Evolutionary conservation across 192 early-diverging fungal genomes (phyloP).

Genomic region (Podila horticola): DNA sequence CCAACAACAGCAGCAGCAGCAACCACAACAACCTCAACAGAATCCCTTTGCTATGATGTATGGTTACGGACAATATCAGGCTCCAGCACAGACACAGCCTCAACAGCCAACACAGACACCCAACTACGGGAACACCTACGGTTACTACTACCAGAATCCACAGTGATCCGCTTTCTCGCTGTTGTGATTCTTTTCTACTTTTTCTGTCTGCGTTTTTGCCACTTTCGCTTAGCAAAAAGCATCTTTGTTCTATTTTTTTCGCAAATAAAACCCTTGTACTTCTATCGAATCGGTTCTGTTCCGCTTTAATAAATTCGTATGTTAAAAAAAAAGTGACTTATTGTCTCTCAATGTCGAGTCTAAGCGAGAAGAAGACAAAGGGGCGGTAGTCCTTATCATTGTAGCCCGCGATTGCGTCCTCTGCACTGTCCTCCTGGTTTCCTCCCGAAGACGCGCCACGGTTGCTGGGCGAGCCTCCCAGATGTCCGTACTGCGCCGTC

Average conservation of each 20-base stretch:
- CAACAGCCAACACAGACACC: neutral
- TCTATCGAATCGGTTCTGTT: no score
- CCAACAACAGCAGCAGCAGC: neutral
- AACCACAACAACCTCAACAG: neutral
- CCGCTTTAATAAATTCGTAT: no score
- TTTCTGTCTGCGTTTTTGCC: neutral
- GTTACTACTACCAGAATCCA: neutral
- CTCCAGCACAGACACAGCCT: neutral
- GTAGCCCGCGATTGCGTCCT: slow-evolving; percentile 88
- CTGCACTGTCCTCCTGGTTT: slow-evolving; percentile 55
- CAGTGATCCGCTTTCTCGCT: neutral
- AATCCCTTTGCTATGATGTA: neutral
- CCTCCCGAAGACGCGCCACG: slow-evolving; percentile 27
- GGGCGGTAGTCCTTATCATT: slow-evolving; percentile 94
- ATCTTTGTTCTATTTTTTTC: neutral
- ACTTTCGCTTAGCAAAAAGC: neutral
- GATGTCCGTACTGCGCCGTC: slow-evolving; percentile 81
- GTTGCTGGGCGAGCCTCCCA: slow-evolving; percentile 76
- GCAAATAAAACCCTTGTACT: neutral
- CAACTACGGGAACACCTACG: neutral
- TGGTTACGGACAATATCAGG: no score
- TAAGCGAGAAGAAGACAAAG: slow-evolving; percentile 84
- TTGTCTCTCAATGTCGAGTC: slow-evolving; percentile 57
- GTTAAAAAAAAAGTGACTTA: slow-evolving; percentile 6
- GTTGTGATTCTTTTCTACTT: neutral